Evolutionary conservation across 2,329 filamentous ascomycete genomes (phyloP).

Genomic region (Alternaria sp.): DNA sequence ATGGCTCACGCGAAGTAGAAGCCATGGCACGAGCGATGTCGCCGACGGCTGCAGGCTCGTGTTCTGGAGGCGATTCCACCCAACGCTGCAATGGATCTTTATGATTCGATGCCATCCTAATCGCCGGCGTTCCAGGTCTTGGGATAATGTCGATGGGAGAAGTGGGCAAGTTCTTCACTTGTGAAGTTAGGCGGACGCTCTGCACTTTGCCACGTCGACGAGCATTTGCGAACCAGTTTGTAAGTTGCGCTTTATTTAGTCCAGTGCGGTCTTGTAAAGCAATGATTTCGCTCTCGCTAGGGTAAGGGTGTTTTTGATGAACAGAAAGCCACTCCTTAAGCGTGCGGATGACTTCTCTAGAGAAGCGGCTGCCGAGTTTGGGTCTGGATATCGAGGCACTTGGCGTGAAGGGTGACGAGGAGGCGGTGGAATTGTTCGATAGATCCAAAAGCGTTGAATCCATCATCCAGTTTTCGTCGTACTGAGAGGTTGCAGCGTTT

Average conservation of each 20-base stretch:
- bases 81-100: constrained; percentile 42
- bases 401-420: constrained; percentile 23
- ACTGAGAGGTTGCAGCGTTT: constrained; percentile 2
- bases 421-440: constrained; percentile 26
- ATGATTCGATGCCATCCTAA: constrained; percentile 9
- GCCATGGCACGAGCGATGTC: constrained; percentile 40
- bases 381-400: constrained; percentile 19
- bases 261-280: constrained; percentile 33
- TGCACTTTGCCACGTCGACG: constrained; percentile 36
- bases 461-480: constrained; percentile 15
- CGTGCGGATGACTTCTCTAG: constrained; percentile 33
- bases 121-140: constrained; percentile 36
- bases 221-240: constrained; percentile 44
- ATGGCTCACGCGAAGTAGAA: constrained; percentile 18
- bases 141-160: constrained; percentile 35
- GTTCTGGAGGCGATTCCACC: constrained; percentile 41
- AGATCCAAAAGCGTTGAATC: constrained; percentile 3
- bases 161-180: constrained; percentile 14
- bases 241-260: constrained; percentile 36
- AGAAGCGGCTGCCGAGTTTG: constrained; percentile 37
- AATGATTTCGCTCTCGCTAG: constrained; percentile 31
- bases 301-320: constrained; percentile 37
- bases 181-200: constrained; percentile 15
- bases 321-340: constrained; percentile 37
- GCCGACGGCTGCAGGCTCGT: constrained; percentile 35